A percentile compares a stretch with the other conserved stretches of the same genome.
phyloP scores from a whole-genome alignment of 2,329 filamentous ascomycete species.

The Huntiella omanensis region DNA sequence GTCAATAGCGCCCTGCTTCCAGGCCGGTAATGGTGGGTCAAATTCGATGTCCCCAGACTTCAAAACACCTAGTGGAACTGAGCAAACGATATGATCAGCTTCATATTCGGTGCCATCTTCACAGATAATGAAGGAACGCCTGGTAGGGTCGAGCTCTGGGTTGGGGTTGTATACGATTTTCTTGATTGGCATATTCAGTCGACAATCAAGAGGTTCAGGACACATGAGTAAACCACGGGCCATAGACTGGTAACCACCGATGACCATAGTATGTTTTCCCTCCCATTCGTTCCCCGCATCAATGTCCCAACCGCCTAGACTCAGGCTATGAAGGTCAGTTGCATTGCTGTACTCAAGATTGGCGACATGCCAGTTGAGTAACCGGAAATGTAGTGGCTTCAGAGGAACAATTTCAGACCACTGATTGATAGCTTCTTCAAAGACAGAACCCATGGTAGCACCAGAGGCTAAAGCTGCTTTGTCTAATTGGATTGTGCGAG shows the following conservation, averaged over 20 bases:
- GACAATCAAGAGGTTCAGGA: constrained; percentile 59
- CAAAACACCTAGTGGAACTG: constrained; percentile 74
- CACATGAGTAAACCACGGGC: constrained; percentile 69
- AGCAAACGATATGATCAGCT: constrained; percentile 83
- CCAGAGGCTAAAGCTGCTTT: constrained; percentile 39
- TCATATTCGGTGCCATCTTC: constrained; percentile 58
- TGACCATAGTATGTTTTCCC: constrained; percentile 78
- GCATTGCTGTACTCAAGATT: constrained; percentile 98
- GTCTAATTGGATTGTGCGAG: constrained; percentile 54
- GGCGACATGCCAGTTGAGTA: constrained; percentile 96
- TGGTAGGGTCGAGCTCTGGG: constrained; percentile 26
- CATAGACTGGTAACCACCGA: constrained; percentile 85
- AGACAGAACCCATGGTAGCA: constrained; percentile 72
- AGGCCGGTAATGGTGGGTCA: constrained; percentile 70
- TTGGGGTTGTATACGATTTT: constrained; percentile 36
- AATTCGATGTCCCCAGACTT: constrained; percentile 74
- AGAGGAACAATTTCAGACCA: constrained; percentile 71
- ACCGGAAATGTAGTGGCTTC: constrained; percentile 66
- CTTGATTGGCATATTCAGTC: constrained; percentile 52
- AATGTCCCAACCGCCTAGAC: constrained; percentile 85
- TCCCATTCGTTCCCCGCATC: constrained; percentile 97
- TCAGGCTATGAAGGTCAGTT: constrained; percentile 68
- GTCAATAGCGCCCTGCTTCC: constrained; percentile 64
- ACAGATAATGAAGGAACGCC: constrained; percentile 45
- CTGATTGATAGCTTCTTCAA: constrained; percentile 79